These are phyloP conservation scores for Umbilicus rupestris DNA, from an alignment of 164 flowering plant species.

Conservation along the genomic window DNA sequence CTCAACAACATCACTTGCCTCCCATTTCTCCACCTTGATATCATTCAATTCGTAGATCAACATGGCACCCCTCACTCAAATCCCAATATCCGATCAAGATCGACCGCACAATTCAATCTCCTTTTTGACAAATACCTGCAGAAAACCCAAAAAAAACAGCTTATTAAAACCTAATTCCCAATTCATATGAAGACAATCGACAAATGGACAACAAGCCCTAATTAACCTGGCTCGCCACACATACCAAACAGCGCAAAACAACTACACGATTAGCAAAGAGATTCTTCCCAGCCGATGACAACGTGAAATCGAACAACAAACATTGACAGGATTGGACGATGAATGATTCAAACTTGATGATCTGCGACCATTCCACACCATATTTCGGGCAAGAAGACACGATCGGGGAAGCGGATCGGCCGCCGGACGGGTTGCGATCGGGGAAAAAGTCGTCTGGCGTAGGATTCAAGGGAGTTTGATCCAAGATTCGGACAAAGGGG, in stretches of 20 bases:
- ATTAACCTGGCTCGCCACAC: not conserved
- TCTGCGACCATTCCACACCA: not conserved
- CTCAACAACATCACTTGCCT: conserved; percentile 1
- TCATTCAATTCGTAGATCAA: conserved; percentile 53
- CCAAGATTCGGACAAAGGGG: not conserved
- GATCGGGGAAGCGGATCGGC: conserved; percentile 1
- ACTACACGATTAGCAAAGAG: not conserved
- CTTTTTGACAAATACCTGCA: not conserved
- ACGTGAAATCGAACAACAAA: not conserved
- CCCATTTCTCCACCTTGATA: conserved; percentile 7
- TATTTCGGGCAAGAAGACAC: not conserved
- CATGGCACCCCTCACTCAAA: conserved; percentile 27
- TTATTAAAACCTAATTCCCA: not conserved
- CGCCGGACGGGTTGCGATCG: not conserved
- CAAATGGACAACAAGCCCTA: not conserved
- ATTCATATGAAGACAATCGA: not conserved
- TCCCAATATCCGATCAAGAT: not conserved
- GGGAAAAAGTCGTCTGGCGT: not conserved
- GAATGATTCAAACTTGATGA: conserved; percentile 1
- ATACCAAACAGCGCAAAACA: not conserved
- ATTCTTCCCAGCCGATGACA: conserved; percentile 1
- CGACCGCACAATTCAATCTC: not conserved
- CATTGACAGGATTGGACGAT: not conserved
- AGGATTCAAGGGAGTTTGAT: not conserved
- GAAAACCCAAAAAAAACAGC: not conserved